Percentiles rank a stretch among this genome's conserved stretches.
phyloP scores from a whole-genome alignment of 495 filamentous ascomycete genomes.

The Friedmanniomyces simplex region DNA sequence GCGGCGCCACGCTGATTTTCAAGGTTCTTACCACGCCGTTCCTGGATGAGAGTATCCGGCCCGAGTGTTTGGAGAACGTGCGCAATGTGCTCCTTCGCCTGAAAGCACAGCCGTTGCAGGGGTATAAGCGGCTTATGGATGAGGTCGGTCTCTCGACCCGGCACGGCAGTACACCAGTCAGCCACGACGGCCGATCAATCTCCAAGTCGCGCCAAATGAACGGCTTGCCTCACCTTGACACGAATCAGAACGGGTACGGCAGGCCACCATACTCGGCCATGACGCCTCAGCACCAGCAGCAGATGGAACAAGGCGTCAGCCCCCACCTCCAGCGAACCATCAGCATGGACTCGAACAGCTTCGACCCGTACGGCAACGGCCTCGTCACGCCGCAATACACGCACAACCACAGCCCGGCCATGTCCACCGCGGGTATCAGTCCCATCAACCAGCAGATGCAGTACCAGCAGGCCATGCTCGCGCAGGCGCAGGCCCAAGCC shows the following conservation, averaged over 20 bases:
- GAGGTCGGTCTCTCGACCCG: constrained; percentile 78
- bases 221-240: constrained; percentile 26
- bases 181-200: constrained; percentile 31
- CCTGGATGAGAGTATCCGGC: constrained; percentile 85
- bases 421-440: constrained; percentile 35
- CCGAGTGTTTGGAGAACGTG: constrained; percentile 81
- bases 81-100: constrained; percentile 78
- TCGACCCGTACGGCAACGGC: constrained; percentile 46
- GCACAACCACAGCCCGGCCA: constrained; percentile 22
- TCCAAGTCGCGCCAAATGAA: constrained; percentile 43
- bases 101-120: constrained; percentile 87
- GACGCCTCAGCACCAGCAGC: constrained; percentile 30
- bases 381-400: constrained; percentile 42
- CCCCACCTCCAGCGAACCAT: constrained; percentile 41
- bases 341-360: constrained; percentile 43
- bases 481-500: constrained; percentile 30
- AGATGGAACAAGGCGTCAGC: constrained; percentile 30
- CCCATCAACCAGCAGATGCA: constrained; percentile 46
- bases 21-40: constrained; percentile 96
- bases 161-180: constrained; percentile 29
- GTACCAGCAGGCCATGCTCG: constrained; percentile 49
- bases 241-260: constrained; percentile 18
- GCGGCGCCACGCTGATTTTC: constrained; percentile 92
- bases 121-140: constrained; percentile 97
- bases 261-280: constrained; percentile 34